Percentiles rank a stretch among this genome's conserved stretches.
Conservation (phyloP, 2,329 filamentous ascomycete species). For the Fusarium equiseti region DNA sequence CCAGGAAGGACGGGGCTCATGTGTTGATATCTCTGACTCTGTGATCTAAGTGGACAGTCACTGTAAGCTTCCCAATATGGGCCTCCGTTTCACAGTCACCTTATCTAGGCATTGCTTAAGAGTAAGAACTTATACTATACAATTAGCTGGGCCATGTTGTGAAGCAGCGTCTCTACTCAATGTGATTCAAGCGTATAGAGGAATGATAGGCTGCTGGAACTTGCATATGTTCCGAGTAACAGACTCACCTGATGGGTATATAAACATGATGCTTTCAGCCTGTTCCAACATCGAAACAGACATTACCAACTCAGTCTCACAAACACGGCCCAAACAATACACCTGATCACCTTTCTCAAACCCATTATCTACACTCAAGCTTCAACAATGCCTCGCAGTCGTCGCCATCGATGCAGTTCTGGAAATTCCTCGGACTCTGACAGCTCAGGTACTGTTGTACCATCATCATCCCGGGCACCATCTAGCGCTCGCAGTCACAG, state of each 20-base stretch:
- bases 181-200: neutral
- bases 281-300: neutral
- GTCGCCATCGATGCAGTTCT: neutral
- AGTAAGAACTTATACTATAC: fast-evolving
- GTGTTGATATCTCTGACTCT: neutral
- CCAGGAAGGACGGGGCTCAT: neutral
- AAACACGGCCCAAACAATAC: fast-evolving
- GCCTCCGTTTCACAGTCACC: neutral
- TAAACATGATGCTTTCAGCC: no score
- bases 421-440: neutral
- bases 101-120: neutral
- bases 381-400: neutral
- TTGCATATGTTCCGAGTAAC: neutral
- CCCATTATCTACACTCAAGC: neutral
- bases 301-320: neutral
- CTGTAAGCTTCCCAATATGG: neutral
- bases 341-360: fast-evolving
- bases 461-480: neutral
- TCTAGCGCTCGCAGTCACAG: neutral
- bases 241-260: neutral
- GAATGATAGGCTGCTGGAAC: neutral
- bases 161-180: neutral
- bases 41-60: fast-evolving
- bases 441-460: neutral
- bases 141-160: fast-evolving